These are phyloP conservation scores for Phragmites australis DNA, from an alignment of 176 grass and related monocot species.

Conservation along the genomic window DNA sequence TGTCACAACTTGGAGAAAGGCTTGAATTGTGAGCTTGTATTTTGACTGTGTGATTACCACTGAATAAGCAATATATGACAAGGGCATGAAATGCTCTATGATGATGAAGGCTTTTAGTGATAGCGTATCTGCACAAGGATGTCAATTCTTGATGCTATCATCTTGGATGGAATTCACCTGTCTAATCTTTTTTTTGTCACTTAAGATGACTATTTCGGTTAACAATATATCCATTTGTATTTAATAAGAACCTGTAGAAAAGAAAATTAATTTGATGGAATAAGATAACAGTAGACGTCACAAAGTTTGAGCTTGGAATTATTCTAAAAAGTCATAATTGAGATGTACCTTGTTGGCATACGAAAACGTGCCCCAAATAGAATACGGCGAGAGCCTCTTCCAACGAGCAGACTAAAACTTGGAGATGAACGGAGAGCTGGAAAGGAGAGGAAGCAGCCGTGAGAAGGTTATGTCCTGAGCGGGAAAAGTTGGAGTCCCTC, in stretches of 20 bases:
- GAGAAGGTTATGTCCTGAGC: too few relatives aligned
- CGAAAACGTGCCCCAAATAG: too few relatives aligned
- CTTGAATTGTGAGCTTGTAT: not conserved
- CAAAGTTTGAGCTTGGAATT: not conserved
- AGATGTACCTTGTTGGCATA: not conserved
- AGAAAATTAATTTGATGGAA: not conserved
- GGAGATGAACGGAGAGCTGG: too few relatives aligned
- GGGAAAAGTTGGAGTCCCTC: too few relatives aligned
- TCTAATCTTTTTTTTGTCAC: too few relatives aligned
- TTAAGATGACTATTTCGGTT: not conserved
- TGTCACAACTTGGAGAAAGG: constrained; percentile 9
- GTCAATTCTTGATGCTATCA: constrained; percentile 25
- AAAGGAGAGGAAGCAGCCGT: too few relatives aligned
- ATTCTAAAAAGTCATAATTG: not conserved
- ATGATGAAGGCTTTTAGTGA: constrained; percentile 1
- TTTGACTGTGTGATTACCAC: not conserved
- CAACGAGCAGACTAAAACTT: too few relatives aligned
- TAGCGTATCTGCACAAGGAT: constrained; percentile 5
- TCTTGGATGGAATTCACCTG: not conserved
- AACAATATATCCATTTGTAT: not conserved
- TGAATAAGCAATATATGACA: constrained; percentile 12
- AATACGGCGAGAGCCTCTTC: too few relatives aligned
- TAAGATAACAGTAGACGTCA: not conserved
- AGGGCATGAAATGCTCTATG: not conserved
- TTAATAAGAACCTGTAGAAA: not conserved